Base-by-base conservation (phyloP, 2,329 filamentous ascomycete genomes). In the Pseudogymnoascus sp. region DNA sequence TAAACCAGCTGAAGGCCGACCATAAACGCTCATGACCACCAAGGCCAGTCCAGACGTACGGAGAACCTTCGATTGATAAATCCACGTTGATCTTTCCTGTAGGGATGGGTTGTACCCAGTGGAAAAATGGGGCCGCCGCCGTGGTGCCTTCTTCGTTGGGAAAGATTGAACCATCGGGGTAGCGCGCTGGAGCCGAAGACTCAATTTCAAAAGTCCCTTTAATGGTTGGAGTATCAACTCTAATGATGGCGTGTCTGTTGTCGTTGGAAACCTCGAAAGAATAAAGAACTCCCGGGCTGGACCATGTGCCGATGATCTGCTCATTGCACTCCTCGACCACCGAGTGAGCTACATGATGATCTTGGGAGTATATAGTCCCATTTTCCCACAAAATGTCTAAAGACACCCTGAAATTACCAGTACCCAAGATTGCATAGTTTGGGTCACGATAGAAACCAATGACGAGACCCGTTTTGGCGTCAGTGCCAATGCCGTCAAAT, bases 401-500 rank as follows among this genome's bases (percentile, higher is more conserved):
- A 26, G 60, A 68, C 21, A 69, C 59, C 15, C 70, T 68, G 5
- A 72, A 62, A 54, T 71, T 72, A 1, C 69, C 69, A 0, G 67
- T 63, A 1, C 70, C 68, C 2, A 72, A 59, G 59, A 72, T 64
- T 1, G 69, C 61, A 59, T 68, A 72, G 59, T 67, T 71, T 2
- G 70, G 67, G 47, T 71, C 70, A 3, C 70, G 67, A 58, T 71
- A 72, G 62, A 71, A 69, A 26, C 70, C 70, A 31, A 72, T 68
- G 10, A 68, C 62, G 59, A 71, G 67, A 1, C 67, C 58, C 24
- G 64, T 59, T 37, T 58, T 64, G 1, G 67, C 70, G 39, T 69
- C 66, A 2, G 65, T 65, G 4, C 66, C 68, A 5, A 70, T 63
- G 1, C 68, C 70, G 39, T 71, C 70, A 31, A 71, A 72, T 39